A percentile compares a stretch with the other conserved stretches of the same genome.
Conservation (phyloP, 257 asterid species). For the Lavandula angustifolia region DNA sequence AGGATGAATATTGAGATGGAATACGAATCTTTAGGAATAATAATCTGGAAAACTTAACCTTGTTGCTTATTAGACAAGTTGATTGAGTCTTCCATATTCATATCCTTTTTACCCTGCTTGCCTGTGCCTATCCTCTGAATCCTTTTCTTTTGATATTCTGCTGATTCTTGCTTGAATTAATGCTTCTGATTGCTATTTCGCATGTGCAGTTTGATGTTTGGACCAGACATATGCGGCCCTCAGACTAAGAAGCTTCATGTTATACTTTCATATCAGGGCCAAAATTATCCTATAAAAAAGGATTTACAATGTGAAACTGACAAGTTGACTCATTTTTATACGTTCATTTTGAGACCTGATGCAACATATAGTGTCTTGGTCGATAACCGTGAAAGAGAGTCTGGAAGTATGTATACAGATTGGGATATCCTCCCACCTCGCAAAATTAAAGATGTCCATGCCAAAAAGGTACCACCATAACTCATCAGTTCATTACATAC, state of each 20-base stretch:
- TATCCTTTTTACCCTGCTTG: neutral
- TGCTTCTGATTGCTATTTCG: slow-evolving; percentile 2
- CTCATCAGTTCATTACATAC: neutral
- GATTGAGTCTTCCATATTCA: neutral
- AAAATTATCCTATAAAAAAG: slow-evolving; percentile 84
- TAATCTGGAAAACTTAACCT: neutral
- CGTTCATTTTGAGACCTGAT: slow-evolving; percentile 91
- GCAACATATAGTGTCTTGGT: slow-evolving; percentile 75
- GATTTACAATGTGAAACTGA: slow-evolving; percentile 92
- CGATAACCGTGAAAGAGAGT: slow-evolving; percentile 87
- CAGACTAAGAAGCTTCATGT: slow-evolving; percentile 89
- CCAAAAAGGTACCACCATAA: slow-evolving; percentile 59
- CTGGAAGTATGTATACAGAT: slow-evolving; percentile 87
- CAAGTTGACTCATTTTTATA: slow-evolving; percentile 84
- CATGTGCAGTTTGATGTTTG: slow-evolving; percentile 83
- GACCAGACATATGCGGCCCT: slow-evolving; percentile 96
- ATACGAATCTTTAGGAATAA: neutral
- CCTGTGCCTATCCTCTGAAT: neutral
- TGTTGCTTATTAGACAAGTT: neutral
- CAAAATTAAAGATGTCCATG: slow-evolving; percentile 68
- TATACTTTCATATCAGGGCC: slow-evolving; percentile 81
- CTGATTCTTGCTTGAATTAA: slow-evolving; percentile 11
- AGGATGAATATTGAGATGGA: too few relatives aligned
- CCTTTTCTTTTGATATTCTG: neutral
- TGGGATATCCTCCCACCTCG: slow-evolving; percentile 95